Base-by-base conservation (phyloP, 176 grass and related monocot species). In the Tuctoria greenei region DNA sequence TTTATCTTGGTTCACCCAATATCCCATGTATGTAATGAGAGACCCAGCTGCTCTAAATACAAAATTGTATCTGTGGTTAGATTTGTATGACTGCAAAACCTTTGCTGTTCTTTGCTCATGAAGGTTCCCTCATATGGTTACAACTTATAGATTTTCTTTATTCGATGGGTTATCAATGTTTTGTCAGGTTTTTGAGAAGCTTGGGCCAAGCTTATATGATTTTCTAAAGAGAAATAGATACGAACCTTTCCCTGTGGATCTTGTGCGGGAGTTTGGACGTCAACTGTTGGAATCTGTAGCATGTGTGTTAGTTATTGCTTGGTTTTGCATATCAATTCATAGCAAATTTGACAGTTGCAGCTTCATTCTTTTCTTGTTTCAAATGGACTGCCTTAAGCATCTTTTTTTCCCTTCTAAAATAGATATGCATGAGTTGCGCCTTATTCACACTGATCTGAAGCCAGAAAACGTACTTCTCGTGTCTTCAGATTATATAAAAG, bases 141-240 rank as follows among this genome's bases (percentile, higher is more conserved):
- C 66, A 77, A 87, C 64, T 80, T 74, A 89, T 89, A 93, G 71
- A 85, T 81, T 73, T 66, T 81, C 79, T 85, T 91, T 82, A 87
- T 93, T 91, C 86, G 82, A 93, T 91, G 88, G 61, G 86, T 84
- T 86, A 86, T 93, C 74, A 58, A 91, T 98, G 80, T 97, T 84
- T 89, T 94, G 83, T 90, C 95, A 98, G 95, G 95, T 98, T 45
- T 98, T 94, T 98, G 95, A 98, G 95, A 98, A 93, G 95, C 95
- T 98, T 93, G 95, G 95, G 61, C 95, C 95, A 68, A 98, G 95
- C 84, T 92, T 98, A 77, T 98, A 88, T 98, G 95, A 94, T 91
- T 98, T 92, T 92, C 87, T 94, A 94, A 94, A 94, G 91, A 89
- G 91, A 98, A 98, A 98, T 92, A 98, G 86, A 81, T 98, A 94